phyloP scores from a whole-genome alignment of 257 asterid species.

The Rauvolfia tetraphylla region DNA sequence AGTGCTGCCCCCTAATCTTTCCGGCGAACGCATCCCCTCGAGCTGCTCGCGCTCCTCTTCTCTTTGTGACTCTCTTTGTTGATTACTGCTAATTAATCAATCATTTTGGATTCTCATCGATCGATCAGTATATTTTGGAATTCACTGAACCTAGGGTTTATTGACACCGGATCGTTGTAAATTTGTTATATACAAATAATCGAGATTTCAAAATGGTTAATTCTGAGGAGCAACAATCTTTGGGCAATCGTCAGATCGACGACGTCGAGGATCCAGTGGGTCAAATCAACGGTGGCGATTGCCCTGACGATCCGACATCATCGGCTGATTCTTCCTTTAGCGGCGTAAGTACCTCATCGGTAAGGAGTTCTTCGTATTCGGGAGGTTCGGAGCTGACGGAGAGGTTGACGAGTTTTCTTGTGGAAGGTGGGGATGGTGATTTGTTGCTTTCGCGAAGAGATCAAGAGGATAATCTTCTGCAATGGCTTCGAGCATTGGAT shows the following conservation, averaged over 20 bases:
- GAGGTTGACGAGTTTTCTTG: conserved; percentile 44
- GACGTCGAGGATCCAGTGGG: conserved; percentile 34
- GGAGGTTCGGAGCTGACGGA: conserved; percentile 37
- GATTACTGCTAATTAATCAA: background rate
- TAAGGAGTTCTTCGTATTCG: background rate
- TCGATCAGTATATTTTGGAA: background rate
- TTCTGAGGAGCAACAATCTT: conserved; percentile 42
- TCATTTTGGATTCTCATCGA: background rate
- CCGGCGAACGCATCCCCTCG: background rate
- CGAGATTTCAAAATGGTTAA: conserved; percentile 39
- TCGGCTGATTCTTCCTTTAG: conserved; percentile 20
- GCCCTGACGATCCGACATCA: conserved; percentile 27
- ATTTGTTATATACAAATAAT: background rate
- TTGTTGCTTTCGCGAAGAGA: conserved; percentile 54
- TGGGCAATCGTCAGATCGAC: conserved; percentile 34
- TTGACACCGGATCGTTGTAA: background rate
- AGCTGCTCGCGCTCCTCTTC: background rate
- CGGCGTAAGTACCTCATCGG: conserved; percentile 6
- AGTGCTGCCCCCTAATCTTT: background rate
- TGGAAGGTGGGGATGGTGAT: conserved; percentile 61
- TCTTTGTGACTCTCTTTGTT: background rate
- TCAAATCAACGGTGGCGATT: conserved; percentile 31
- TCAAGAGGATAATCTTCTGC: conserved; percentile 52
- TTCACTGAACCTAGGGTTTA: background rate
- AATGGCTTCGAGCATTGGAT: conserved; percentile 78